phyloP scores from a whole-genome alignment of 352 stramenopile species.

The Globisporangium takayamanum region DNA sequence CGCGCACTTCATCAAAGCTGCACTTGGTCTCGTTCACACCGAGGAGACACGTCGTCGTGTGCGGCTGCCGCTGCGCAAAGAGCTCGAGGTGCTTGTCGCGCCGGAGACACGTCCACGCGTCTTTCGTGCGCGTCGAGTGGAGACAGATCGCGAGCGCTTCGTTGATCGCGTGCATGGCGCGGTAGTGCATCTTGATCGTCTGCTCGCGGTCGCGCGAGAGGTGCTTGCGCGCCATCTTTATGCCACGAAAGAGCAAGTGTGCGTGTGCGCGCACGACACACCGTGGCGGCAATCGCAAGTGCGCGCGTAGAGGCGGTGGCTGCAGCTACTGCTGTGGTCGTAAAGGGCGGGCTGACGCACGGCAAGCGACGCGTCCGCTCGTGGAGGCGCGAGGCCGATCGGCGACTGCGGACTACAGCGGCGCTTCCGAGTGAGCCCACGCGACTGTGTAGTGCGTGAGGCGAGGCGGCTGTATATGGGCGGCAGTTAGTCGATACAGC shows the following conservation, averaged over 20 bases:
- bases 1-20: constrained; percentile 51
- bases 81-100: constrained; percentile 47
- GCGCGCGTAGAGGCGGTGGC: too few species aligned
- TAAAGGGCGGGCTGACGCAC: too few species aligned
- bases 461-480: too few species aligned
- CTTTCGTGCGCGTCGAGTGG: constrained; percentile 42
- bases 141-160: constrained; percentile 47
- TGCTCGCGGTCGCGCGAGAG: constrained; percentile 45
- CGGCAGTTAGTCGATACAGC: too few species aligned
- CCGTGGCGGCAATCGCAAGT: too few species aligned
- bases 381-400: too few species aligned
- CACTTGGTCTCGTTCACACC: constrained; percentile 54
- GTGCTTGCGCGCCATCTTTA: constrained; percentile 26
- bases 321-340: too few species aligned
- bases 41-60: constrained; percentile 34
- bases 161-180: constrained; percentile 55
- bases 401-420: too few species aligned
- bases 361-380: too few species aligned
- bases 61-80: constrained; percentile 38
- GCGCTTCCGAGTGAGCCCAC: too few species aligned
- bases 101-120: constrained; percentile 47
- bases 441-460: too few species aligned
- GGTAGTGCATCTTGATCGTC: constrained; percentile 49
- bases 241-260: neutral
- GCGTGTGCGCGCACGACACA: too few species aligned